Evolutionary conservation across 164 flowering plant species (phyloP), one percentile per base, ranked within the genome.

Genomic region (Aristolochia fimbriata): DNA sequence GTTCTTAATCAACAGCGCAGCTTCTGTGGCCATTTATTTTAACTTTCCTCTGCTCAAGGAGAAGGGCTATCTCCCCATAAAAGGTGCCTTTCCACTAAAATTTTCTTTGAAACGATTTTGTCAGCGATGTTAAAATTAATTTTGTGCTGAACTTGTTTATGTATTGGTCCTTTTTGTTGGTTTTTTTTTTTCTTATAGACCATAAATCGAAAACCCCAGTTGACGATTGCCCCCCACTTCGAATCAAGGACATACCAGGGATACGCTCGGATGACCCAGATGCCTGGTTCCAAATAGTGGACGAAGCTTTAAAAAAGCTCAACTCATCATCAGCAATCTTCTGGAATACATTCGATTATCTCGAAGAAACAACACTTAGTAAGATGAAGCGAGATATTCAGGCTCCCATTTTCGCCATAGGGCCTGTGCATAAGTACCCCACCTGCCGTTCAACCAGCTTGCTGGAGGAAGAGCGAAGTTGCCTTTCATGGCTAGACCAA

Each of bases 401-500:
- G 0, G 15, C 62, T 22, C 80, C 80, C 30, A 10, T 67, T 0
- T 82, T 79, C 59, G 52, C 68, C 15, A 66, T 77, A 14, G 84
- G 82, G 24, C 84, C 82, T 15, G 66, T 78, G 23, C 79, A 78
- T 55, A 78, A 65, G 41, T 37, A 23, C 61, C 68, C 61, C 16
- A 52, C 69, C 16, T 62, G 71, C 21, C 43, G 67, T 1, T 68
- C 78, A 17, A 67, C 59, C 51, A 78, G 76, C 69, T 50, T 76
- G 31, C 16, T 66, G 20, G 15, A 30, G 8, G 61, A 65, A 48
- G 84, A 76, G 58, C 60, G 46, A 16, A 71, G 63, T 51, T 76
- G 66, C 49, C 61, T 78, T 2, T n/a, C 70, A 5, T 81, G 85
- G 85, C 73, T 81, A 15, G 69, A 79, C 68, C 47, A 61, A 25